Conservation (phyloP, 2,329 filamentous ascomycete genomes). For the Nothopassalora personata region DNA sequence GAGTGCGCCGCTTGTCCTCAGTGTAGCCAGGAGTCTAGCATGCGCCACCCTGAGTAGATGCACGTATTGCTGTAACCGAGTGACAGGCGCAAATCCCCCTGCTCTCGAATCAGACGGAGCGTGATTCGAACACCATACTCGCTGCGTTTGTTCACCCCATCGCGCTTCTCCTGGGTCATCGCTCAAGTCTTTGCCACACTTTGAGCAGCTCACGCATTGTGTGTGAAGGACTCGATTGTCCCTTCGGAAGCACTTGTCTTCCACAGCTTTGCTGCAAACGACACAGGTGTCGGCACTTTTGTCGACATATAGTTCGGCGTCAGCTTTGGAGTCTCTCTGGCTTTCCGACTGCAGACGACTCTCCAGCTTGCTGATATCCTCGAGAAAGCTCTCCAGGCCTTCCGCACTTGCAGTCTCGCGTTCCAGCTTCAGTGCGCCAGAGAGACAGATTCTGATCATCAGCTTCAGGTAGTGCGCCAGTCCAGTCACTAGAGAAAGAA, state of each 20-base stretch:
- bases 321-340: slow-evolving; percentile 40
- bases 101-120: slow-evolving; percentile 50
- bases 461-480: slow-evolving; percentile 96
- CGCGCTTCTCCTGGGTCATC: slow-evolving; percentile 63
- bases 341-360: slow-evolving; percentile 65
- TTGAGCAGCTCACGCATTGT: slow-evolving; percentile 64
- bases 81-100: slow-evolving; percentile 66
- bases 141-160: slow-evolving; percentile 63
- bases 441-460: slow-evolving; percentile 91
- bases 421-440: slow-evolving; percentile 86
- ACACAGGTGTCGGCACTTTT: slow-evolving; percentile 67
- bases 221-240: slow-evolving; percentile 78
- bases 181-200: slow-evolving; percentile 69
- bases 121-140: slow-evolving; percentile 58
- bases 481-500: slow-evolving; percentile 94
- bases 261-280: slow-evolving; percentile 77
- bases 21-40: slow-evolving; percentile 78
- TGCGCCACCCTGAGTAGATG: slow-evolving; percentile 89
- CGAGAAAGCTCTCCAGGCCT: slow-evolving; percentile 75
- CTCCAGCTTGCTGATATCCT: slow-evolving; percentile 80
- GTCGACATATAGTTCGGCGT: slow-evolving; percentile 41
- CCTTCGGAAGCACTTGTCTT: slow-evolving; percentile 80
- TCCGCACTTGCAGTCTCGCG: slow-evolving; percentile 70
- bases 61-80: slow-evolving; percentile 88
- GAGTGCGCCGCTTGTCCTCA: slow-evolving; percentile 76